Conservation (phyloP, 2,329 filamentous ascomycete genomes). For the Arachnopeziza araneosa region DNA sequence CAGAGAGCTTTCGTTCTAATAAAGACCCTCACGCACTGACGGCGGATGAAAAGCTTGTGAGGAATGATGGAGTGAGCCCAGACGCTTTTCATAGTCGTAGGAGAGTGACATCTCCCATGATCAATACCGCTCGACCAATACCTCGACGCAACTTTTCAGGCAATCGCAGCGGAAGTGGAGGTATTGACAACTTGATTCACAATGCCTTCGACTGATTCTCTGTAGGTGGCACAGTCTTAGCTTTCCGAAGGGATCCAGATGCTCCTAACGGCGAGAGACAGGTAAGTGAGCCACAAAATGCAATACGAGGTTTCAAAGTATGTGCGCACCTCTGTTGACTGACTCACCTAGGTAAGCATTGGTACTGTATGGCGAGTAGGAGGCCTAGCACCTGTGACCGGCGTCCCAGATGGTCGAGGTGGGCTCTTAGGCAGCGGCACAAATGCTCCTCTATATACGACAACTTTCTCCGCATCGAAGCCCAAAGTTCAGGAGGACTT, state of each 20-base stretch:
- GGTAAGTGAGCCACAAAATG: slow-evolving; percentile 17
- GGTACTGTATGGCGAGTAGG: slow-evolving; percentile 75
- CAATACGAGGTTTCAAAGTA: background rate
- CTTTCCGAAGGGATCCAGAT: slow-evolving; percentile 26
- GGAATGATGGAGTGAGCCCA: slow-evolving; percentile 36
- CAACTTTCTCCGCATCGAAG: slow-evolving; percentile 40
- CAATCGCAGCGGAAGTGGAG: slow-evolving; percentile 24
- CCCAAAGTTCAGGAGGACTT: slow-evolving; percentile 51
- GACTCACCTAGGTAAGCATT: slow-evolving; percentile 47
- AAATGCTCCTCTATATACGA: slow-evolving; percentile 60
- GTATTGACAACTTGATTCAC: slow-evolving; percentile 1
- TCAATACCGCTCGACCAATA: slow-evolving; percentile 10
- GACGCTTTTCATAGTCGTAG: slow-evolving; percentile 48
- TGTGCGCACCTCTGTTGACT: background rate
- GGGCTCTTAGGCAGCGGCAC: slow-evolving; percentile 63
- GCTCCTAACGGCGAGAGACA: slow-evolving; percentile 25
- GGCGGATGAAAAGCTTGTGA: slow-evolving; percentile 40
- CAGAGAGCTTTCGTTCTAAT: slow-evolving; percentile 44
- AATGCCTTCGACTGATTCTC: slow-evolving; percentile 5
- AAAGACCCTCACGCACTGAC: slow-evolving; percentile 42
- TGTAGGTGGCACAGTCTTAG: slow-evolving; percentile 26
- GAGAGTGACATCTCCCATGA: slow-evolving; percentile 23
- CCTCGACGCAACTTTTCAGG: slow-evolving; percentile 18
- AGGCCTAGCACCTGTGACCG: slow-evolving; percentile 54
- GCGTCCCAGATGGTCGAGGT: slow-evolving; percentile 58